Conservation (phyloP, 371 early-diverging fungal genomes). For the Entomophthora muscae region DNA sequence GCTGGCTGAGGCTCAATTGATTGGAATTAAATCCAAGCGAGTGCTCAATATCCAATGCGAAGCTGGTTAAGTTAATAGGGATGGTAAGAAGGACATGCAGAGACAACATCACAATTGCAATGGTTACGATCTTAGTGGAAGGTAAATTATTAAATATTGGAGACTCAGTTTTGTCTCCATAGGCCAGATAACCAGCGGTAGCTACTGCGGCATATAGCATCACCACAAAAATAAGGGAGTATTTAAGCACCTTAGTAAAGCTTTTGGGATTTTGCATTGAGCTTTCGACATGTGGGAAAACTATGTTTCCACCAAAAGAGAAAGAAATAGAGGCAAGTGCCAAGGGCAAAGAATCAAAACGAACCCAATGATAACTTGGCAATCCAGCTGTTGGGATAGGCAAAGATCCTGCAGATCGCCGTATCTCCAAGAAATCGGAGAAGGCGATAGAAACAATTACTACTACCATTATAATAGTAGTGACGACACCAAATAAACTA, state of each 20-base stretch:
- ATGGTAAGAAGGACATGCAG: constrained; percentile 60
- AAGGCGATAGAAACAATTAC: constrained; percentile 21
- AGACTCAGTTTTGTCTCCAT: constrained; percentile 37
- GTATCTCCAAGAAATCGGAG: constrained; percentile 14
- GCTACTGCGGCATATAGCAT: constrained; percentile 57
- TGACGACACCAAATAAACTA: constrained; percentile 32
- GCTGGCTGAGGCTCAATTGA: neutral
- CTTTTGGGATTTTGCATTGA: constrained; percentile 61
- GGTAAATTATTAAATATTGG: constrained; percentile 57
- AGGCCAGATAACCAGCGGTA: constrained; percentile 56
- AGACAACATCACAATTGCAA: constrained; percentile 54
- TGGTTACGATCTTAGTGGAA: constrained; percentile 29
- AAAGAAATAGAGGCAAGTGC: constrained; percentile 44
- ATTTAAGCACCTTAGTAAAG: constrained; percentile 46
- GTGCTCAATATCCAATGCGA: constrained; percentile 39
- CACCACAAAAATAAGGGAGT: constrained; percentile 48
- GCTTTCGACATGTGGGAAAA: constrained; percentile 28
- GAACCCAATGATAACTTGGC: constrained; percentile 56
- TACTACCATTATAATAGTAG: constrained; percentile 26
- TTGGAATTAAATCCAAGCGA: neutral
- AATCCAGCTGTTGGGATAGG: constrained; percentile 25
- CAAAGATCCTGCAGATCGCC: constrained; percentile 15
- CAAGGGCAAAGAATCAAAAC: constrained; percentile 32
- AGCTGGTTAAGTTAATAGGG: constrained; percentile 59
- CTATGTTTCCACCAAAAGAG: constrained; percentile 61